Percentiles rank a stretch among this genome's conserved stretches.
phyloP scores from a whole-genome alignment of 768 basidiomycete species.

The Leucocoprinus birnbaumii region DNA sequence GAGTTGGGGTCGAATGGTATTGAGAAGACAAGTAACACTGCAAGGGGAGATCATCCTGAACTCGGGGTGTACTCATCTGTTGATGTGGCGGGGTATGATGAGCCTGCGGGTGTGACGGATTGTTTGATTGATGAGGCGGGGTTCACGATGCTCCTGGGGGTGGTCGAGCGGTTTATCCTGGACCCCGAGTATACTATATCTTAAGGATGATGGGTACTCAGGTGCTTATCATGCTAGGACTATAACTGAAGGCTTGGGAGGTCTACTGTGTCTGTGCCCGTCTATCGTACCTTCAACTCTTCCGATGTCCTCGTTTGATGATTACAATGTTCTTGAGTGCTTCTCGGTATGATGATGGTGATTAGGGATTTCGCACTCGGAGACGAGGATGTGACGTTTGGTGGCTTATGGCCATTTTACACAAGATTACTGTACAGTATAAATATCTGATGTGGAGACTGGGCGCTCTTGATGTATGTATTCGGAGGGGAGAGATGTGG shows the following conservation, averaged over 20 bases:
- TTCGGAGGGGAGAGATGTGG: no score
- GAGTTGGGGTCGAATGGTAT: no score
- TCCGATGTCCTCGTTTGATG: no score
- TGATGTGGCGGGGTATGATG: not conserved
- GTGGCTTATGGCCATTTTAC: no score
- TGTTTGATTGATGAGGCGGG: slow-evolving; percentile 31
- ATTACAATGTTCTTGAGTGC: no score
- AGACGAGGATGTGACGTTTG: no score
- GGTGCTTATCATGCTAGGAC: no score
- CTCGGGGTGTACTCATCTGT: not conserved
- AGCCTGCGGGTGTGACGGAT: not conserved
- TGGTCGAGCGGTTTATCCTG: slow-evolving; percentile 30
- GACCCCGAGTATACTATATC: slow-evolving; percentile 15
- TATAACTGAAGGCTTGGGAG: not conserved
- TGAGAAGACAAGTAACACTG: not conserved
- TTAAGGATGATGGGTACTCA: slow-evolving; percentile 8
- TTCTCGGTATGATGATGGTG: no score
- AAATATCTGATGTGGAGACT: not conserved
- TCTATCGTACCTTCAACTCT: no score
- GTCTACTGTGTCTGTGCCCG: no score
- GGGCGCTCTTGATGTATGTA: not conserved
- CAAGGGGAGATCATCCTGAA: not conserved
- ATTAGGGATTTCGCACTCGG: no score
- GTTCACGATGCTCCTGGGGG: slow-evolving; percentile 35
- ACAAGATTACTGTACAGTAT: not conserved